These are phyloP conservation scores for Penicillium riverlandense DNA, from an alignment of 495 filamentous ascomycete genomes.

Conservation along the genomic window DNA sequence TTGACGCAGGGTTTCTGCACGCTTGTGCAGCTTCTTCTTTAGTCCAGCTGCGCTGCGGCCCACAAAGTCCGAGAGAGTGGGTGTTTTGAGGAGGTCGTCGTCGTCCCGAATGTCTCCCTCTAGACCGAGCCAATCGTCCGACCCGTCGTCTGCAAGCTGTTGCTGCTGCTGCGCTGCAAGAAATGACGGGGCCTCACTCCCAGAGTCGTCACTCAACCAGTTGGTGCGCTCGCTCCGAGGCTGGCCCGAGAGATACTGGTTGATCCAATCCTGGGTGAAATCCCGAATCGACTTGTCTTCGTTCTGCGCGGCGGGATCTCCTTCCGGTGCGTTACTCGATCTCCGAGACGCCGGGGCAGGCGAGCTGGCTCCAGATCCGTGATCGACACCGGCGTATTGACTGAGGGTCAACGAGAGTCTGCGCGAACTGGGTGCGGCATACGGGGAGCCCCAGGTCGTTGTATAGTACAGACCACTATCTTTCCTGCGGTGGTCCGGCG, in stretches of 20 bases:
- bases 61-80: slow-evolving; percentile 36
- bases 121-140: slow-evolving; percentile 39
- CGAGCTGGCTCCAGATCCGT: slow-evolving; percentile 29
- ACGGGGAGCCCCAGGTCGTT: slow-evolving; percentile 69
- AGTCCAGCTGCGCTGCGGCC: slow-evolving; percentile 22
- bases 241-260: slow-evolving; percentile 60
- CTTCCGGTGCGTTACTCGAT: slow-evolving; percentile 27
- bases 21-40: slow-evolving; percentile 42
- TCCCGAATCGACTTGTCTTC: slow-evolving; percentile 44
- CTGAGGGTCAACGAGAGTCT: slow-evolving; percentile 38
- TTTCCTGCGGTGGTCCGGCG: slow-evolving; percentile 35
- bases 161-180: slow-evolving; percentile 36
- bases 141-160: slow-evolving; percentile 36
- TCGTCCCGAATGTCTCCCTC: slow-evolving; percentile 33
- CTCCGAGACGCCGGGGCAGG: slow-evolving; percentile 32
- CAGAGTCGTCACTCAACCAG: slow-evolving; percentile 71
- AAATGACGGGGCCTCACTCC: slow-evolving; percentile 42
- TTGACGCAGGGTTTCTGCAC: slow-evolving; percentile 60
- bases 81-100: slow-evolving; percentile 37
- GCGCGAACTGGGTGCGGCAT: slow-evolving; percentile 49
- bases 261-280: slow-evolving; percentile 73
- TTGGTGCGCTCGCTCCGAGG: slow-evolving; percentile 55
- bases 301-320: slow-evolving; percentile 23
- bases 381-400: slow-evolving; percentile 30
- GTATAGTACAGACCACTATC: slow-evolving; percentile 52